Base-by-base conservation (phyloP, 1,284 basidiomycete genomes). In the Bjerkandera adusta region DNA sequence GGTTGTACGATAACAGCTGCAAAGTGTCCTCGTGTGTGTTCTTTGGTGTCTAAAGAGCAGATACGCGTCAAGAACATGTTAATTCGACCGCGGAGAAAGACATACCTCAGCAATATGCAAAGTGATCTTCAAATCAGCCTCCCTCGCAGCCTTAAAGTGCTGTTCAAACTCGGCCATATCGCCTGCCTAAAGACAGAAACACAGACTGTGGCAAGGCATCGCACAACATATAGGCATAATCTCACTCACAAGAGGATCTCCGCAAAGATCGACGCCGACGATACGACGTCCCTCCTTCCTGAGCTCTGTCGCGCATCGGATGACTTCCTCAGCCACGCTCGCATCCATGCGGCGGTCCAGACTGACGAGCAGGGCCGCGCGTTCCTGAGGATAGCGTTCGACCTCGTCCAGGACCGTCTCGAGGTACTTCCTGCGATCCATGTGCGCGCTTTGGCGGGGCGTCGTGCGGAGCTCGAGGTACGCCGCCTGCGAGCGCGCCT, bases 191-290 rank as follows among this genome's bases (percentile, higher is more conserved):
- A 20, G n/a, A 35, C 11, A 37, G 36, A 29, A 39, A 33, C 39
- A 24, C 34, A 34, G 8, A 37, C n/a, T n/a, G n/a, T n/a, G n/a
- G n/a, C n/a, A n/a, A n/a, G n/a, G n/a, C n/a, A n/a, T n/a, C n/a
- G n/a, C 15, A 37, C 38, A 11, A 29, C 12, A 8, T 12, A 24
- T n/a, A 15, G 11, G 30, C 16, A 15, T 15, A n/a, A 18, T 43
- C 33, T 21, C 7, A 59, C 67, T 32, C 42, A 76, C 74, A 48
- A 62, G 59, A 0, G 89, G 88, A 64, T 89, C 78, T 0, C 90
- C 90, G 55, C 89, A 91, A 1, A 93, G 65, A 65, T 93, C 90
- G 2, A 93, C 63, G 4, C 88, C 90, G 6, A 92, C 85, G 2
- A 92, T 70, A 3, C 83, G 69, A 36, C 79, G 61, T 0, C 85